Conservation (phyloP, 2,329 filamentous ascomycete genomes). For the Cercospora sp. region DNA sequence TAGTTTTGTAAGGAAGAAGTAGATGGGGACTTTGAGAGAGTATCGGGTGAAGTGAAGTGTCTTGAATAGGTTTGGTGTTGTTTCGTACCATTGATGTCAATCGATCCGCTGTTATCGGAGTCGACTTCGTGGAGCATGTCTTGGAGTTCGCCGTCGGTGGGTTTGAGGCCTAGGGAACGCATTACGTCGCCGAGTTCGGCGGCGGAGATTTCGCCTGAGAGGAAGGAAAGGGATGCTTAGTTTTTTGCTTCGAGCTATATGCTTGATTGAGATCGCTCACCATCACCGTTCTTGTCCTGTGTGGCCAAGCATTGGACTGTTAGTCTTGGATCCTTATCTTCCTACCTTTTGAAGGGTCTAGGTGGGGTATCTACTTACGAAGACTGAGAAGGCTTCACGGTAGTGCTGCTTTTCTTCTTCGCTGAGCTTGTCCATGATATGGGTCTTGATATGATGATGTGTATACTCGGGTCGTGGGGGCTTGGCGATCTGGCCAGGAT, state of each 20-base stretch:
- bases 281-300: slow-evolving; percentile 27
- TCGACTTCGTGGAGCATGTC: slow-evolving; percentile 27
- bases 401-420: slow-evolving; percentile 21
- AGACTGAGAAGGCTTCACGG: slow-evolving; percentile 21
- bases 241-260: neutral
- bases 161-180: slow-evolving; percentile 23
- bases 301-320: slow-evolving; percentile 2
- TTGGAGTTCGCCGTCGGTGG: slow-evolving; percentile 23
- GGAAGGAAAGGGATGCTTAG: neutral
- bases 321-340: neutral
- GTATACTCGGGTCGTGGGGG: neutral
- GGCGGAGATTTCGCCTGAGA: slow-evolving; percentile 24
- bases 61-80: too few species aligned
- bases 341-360: neutral
- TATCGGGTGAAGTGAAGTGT: too few species aligned
- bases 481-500: neutral
- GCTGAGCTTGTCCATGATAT: slow-evolving; percentile 17
- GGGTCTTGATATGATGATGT: neutral
- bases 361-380: slow-evolving; percentile 11
- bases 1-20: too few species aligned
- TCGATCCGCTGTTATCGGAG: slow-evolving; percentile 21
- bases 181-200: slow-evolving; percentile 25
- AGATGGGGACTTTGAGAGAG: too few species aligned
- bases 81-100: slow-evolving; percentile 25
- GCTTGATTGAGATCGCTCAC: neutral